Conservation (phyloP, 2,329 filamentous ascomycete genomes). For the Nemania sp. region DNA sequence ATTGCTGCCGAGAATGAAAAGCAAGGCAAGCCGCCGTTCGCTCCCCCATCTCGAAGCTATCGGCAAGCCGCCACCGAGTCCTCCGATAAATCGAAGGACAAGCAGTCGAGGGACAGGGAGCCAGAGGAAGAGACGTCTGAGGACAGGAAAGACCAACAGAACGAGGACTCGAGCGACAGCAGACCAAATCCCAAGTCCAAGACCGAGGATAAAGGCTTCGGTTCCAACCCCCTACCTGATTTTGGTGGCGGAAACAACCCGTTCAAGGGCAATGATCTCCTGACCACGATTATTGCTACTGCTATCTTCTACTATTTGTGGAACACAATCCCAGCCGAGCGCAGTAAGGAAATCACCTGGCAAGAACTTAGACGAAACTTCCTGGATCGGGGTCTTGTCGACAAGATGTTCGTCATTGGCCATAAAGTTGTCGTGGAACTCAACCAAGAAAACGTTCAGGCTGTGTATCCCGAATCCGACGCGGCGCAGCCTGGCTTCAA, state of each 20-base stretch:
- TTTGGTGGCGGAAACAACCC: constrained; percentile 22
- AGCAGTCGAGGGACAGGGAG: constrained; percentile 10
- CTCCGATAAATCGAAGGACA: not conserved
- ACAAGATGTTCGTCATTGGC: constrained; percentile 83
- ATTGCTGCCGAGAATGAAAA: not conserved
- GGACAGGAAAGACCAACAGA: constrained; percentile 25
- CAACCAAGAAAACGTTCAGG: constrained; percentile 71
- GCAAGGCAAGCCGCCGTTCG: not conserved
- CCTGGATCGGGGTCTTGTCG: constrained; percentile 92
- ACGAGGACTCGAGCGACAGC: constrained; percentile 23
- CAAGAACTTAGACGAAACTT: constrained; percentile 94
- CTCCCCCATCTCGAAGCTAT: constrained; percentile 20
- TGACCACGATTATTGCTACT: constrained; percentile 57
- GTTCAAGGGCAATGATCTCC: constrained; percentile 38
- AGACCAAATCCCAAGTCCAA: constrained; percentile 19
- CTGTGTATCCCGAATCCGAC: constrained; percentile 75
- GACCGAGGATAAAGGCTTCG: constrained; percentile 31
- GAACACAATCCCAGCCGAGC: constrained; percentile 48
- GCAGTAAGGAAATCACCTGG: constrained; percentile 83
- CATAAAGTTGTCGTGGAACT: constrained; percentile 79
- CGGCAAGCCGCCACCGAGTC: constrained; percentile 14
- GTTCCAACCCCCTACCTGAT: constrained; percentile 27
- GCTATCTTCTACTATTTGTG: constrained; percentile 50
- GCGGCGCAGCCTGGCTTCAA: constrained; percentile 70
- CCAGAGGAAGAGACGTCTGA: not conserved